Evolutionary conservation across 2,329 filamentous ascomycete genomes (phyloP).

Genomic region (Cordyceps cicadae): DNA sequence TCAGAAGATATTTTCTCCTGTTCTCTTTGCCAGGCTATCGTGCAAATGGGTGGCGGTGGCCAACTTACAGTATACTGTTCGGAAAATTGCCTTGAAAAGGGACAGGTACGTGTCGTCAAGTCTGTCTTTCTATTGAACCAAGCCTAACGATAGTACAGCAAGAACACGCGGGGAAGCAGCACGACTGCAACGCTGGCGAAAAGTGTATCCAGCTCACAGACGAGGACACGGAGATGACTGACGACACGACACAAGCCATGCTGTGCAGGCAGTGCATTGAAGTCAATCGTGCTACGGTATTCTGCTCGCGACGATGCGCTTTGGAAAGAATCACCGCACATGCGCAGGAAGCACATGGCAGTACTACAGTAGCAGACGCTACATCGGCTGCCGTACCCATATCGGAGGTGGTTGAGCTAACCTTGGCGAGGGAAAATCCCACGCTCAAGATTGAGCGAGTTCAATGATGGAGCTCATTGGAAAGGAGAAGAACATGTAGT

Average conservation of each 20-base stretch:
- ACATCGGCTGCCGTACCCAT: not conserved
- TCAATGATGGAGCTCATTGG: not conserved
- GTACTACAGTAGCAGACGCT: slow-evolving; percentile 13
- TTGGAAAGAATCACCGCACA: slow-evolving; percentile 32
- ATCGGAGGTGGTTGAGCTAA: slow-evolving; percentile 20
- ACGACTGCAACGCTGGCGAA: slow-evolving; percentile 34
- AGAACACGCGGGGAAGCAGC: slow-evolving; percentile 29
- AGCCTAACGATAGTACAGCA: slow-evolving; percentile 22
- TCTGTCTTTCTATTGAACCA: not conserved
- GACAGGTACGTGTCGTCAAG: slow-evolving; percentile 29
- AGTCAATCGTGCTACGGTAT: slow-evolving; percentile 28
- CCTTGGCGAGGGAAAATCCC: slow-evolving; percentile 24
- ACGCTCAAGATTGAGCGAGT: slow-evolving; percentile 22
- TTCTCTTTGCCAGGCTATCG: slow-evolving; percentile 36
- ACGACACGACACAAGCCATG: slow-evolving; percentile 22
- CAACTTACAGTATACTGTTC: slow-evolving; percentile 38
- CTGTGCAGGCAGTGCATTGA: slow-evolving; percentile 35
- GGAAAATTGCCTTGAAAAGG: slow-evolving; percentile 31
- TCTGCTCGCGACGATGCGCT: slow-evolving; percentile 37
- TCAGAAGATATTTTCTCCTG: slow-evolving; percentile 33
- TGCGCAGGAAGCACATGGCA: slow-evolving; percentile 25
- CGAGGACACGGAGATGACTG: slow-evolving; percentile 32
- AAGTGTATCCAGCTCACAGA: slow-evolving; percentile 32
- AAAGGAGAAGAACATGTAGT: not conserved
- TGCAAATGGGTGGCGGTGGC: slow-evolving; percentile 27